phyloP scores from a whole-genome alignment of 225 moss, liverwort and hornwort genomes.

The Physcomitrellopsis africana region DNA sequence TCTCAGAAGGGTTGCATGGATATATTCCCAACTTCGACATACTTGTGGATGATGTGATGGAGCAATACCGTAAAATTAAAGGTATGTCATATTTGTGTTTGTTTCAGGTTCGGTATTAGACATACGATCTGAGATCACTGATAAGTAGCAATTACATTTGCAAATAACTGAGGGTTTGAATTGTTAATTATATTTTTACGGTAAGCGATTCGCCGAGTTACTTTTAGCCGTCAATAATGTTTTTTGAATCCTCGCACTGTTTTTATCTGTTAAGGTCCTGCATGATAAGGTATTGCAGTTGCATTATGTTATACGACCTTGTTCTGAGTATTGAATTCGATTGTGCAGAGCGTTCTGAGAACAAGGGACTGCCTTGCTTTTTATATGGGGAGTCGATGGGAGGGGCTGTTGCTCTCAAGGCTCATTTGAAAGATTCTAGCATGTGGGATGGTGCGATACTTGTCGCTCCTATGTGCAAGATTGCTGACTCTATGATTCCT shows the following conservation, averaged over 20 bases:
- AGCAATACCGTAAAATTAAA: constrained; percentile 71
- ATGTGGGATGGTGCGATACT: constrained; percentile 91
- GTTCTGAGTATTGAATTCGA: background rate
- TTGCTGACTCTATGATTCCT: constrained; percentile 63
- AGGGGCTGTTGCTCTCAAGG: constrained; percentile 89
- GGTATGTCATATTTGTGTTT: constrained; percentile 31
- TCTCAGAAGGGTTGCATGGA: constrained; percentile 89
- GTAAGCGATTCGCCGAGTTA: background rate
- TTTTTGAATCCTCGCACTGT: too few relatives aligned
- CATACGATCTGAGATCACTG: background rate
- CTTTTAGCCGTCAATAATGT: background rate
- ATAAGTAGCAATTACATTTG: too few relatives aligned
- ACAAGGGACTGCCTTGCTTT: constrained; percentile 69
- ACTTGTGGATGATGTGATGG: constrained; percentile 76
- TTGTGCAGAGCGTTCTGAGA: constrained; percentile 67
- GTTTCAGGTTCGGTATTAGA: background rate
- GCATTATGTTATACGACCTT: background rate
- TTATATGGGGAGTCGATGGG: constrained; percentile 97
- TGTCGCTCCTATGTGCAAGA: constrained; percentile 96
- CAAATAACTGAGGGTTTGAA: background rate
- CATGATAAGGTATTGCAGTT: background rate
- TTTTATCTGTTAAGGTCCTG: background rate
- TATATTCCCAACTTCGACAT: constrained; percentile 76
- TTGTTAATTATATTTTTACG: background rate
- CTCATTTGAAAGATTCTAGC: constrained; percentile 60